Evolutionary conservation across 164 flowering plant species (phyloP), one percentile per base, ranked within the genome.

Genomic region (Vitis rupestris): DNA sequence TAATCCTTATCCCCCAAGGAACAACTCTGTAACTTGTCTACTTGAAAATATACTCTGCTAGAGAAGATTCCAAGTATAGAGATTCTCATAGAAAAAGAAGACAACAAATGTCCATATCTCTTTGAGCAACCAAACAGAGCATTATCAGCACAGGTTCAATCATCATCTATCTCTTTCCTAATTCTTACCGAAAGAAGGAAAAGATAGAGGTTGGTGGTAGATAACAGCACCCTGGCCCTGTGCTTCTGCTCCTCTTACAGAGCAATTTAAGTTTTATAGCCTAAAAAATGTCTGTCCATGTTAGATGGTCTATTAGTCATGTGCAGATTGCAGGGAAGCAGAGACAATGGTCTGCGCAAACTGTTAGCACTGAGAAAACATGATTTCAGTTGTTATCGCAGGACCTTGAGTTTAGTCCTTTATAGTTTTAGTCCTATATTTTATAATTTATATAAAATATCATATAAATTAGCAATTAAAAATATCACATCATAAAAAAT

Each of bases 321-420:
- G 70, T 78, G 81, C 73, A 71, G 65, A 15, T 70, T 69, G 68
- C 80, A 69, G 73, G 27, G 59, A 65, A 53, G 31, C 66, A 53
- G 63, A 64, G 70, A 70, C 44, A 66, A 31, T 27, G 65, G 67
- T 23, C 68, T 63, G 75, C 75, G 59, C 61, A 74, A 65, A 53
- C 50, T 47, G 61, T 44, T 51, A 67, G 56, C 61, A 23, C 37
- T 30, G 29, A 15, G 19, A 50, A 57, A 48, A 59, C 58, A 56
- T 3, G 31, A 65, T 23, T 23, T 23, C 27, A 23, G 27, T 23
- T 23, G 27, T 23, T 23, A 23, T 23, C 0, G 0, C 27, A 23
- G 27, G 27, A 23, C 27, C 27, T 23, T 23, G 27, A 23, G 27
- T 23, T 23, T 23, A 23, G 27, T 23, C 27, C 27, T 23, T 23